A percentile compares a stretch with the other conserved stretches of the same genome.
These are phyloP conservation scores for Herpetospermum pedunculosum DNA, from an alignment of 306 rosid genomes.

Conservation along the genomic window DNA sequence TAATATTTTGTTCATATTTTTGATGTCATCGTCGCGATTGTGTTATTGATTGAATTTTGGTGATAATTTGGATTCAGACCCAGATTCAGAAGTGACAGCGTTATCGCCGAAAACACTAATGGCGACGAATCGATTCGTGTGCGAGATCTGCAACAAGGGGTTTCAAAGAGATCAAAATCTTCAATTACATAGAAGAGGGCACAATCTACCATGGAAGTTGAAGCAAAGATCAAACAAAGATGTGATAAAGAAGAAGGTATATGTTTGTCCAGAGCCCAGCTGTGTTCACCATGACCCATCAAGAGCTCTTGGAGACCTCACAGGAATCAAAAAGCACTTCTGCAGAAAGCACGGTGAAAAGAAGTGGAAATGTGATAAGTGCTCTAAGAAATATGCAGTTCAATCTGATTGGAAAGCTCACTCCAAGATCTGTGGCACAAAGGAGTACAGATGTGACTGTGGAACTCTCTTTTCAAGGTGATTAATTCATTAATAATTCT, in stretches of 20 bases:
- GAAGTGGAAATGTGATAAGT: constrained; percentile 21
- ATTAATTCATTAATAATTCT: background rate
- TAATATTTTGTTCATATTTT: background rate
- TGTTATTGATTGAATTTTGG: too few species aligned
- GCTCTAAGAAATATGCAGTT: constrained; percentile 21
- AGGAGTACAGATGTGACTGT: constrained; percentile 19
- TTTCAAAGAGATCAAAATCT: constrained; percentile 19
- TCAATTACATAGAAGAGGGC: constrained; percentile 16
- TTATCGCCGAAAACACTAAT: constrained; percentile 12
- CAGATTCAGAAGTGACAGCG: constrained; percentile 19
- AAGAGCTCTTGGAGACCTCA: constrained; percentile 16
- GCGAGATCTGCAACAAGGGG: constrained; percentile 21
- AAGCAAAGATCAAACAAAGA: constrained; percentile 16
- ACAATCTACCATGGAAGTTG: constrained; percentile 19
- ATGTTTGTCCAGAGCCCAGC: constrained; percentile 14
- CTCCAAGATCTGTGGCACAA: constrained; percentile 17
- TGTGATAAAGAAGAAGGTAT: constrained; percentile 18
- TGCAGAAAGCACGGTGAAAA: constrained; percentile 20
- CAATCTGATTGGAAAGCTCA: constrained; percentile 25
- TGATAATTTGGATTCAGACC: constrained; percentile 17
- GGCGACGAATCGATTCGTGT: constrained; percentile 16
- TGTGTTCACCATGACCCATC: constrained; percentile 18
- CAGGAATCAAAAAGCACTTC: constrained; percentile 18
- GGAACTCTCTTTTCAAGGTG: constrained; percentile 20
- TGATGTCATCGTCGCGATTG: too few species aligned